phyloP scores from a whole-genome alignment of 2,329 filamentous ascomycete genomes.

The Chrysosporium keratinophilum region DNA sequence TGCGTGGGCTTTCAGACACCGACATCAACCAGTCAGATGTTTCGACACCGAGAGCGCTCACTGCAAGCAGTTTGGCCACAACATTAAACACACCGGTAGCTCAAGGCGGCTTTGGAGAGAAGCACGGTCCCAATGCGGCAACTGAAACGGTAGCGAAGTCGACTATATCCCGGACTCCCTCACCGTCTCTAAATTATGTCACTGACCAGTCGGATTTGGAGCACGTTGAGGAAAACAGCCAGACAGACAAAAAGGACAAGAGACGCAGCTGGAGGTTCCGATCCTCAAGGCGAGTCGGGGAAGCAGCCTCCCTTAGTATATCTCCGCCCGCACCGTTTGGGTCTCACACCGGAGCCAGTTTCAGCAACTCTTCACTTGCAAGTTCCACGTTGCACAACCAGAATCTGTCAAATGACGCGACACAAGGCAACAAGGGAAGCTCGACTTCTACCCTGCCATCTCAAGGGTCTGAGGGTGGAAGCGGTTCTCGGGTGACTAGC shows the following conservation, averaged over 20 bases:
- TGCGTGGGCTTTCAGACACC: constrained; percentile 19
- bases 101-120: constrained; percentile 4
- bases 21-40: constrained; percentile 24
- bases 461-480: constrained; percentile 34
- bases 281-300: constrained; percentile 46
- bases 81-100: not conserved
- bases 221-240: constrained; percentile 49
- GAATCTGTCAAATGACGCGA: constrained; percentile 37
- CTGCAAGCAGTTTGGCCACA: not conserved
- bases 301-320: constrained; percentile 35
- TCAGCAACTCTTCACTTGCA: constrained; percentile 58
- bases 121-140: constrained; percentile 12
- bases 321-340: constrained; percentile 46
- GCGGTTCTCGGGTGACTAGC: constrained; percentile 19
- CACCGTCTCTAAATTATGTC: constrained; percentile 57
- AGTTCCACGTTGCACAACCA: constrained; percentile 44
- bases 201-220: constrained; percentile 74
- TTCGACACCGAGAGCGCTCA: constrained; percentile 24
- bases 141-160: constrained; percentile 45
- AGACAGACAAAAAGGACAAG: constrained; percentile 54
- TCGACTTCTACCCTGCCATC: constrained; percentile 21
- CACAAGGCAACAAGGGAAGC: constrained; percentile 30
- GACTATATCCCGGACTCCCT: constrained; percentile 62
- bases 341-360: constrained; percentile 52
- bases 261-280: constrained; percentile 62